Percentiles rank a stretch among this genome's conserved stretches.
Conservation (phyloP, 805 yeast species). For the Zygotorulaspora sp. region DNA sequence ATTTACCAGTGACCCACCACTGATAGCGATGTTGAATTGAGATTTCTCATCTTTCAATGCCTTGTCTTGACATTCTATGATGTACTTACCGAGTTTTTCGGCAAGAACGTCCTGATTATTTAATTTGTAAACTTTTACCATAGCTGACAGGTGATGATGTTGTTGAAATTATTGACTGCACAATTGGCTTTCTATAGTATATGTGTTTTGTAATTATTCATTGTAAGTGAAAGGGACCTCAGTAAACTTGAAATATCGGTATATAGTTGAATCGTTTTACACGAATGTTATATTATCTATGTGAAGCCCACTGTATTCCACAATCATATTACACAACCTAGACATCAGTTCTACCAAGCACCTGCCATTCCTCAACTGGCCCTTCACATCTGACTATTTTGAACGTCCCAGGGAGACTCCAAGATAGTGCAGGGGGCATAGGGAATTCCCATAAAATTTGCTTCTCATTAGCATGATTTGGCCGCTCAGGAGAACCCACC, state of each 20-base stretch:
- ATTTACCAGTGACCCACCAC: constrained; percentile 88
- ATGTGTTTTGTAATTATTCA: background rate
- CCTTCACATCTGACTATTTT: constrained; percentile 69
- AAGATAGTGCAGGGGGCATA: constrained; percentile 32
- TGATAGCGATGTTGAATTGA: constrained; percentile 69
- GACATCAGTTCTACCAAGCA: constrained; percentile 46
- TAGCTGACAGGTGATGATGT: too few relatives aligned
- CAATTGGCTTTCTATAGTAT: too few relatives aligned
- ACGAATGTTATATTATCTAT: too few relatives aligned
- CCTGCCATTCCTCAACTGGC: constrained; percentile 63
- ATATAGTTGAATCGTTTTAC: too few relatives aligned
- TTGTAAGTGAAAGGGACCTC: too few relatives aligned
- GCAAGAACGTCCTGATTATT: constrained; percentile 58
- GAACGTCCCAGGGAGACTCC: constrained; percentile 63
- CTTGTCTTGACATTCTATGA: constrained; percentile 57
- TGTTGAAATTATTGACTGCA: too few relatives aligned
- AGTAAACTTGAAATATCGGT: too few relatives aligned
- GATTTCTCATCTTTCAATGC: constrained; percentile 42
- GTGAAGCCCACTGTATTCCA: too few relatives aligned
- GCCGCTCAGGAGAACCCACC: constrained; percentile 7
- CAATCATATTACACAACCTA: constrained; percentile 8
- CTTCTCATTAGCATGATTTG: constrained; percentile 7
- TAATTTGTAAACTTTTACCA: constrained; percentile 40
- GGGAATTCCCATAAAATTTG: constrained; percentile 27
- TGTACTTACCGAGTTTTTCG: constrained; percentile 56